These are phyloP conservation scores for Pyracantha coccinea DNA, from an alignment of 331 rosid species.

Conservation along the genomic window DNA sequence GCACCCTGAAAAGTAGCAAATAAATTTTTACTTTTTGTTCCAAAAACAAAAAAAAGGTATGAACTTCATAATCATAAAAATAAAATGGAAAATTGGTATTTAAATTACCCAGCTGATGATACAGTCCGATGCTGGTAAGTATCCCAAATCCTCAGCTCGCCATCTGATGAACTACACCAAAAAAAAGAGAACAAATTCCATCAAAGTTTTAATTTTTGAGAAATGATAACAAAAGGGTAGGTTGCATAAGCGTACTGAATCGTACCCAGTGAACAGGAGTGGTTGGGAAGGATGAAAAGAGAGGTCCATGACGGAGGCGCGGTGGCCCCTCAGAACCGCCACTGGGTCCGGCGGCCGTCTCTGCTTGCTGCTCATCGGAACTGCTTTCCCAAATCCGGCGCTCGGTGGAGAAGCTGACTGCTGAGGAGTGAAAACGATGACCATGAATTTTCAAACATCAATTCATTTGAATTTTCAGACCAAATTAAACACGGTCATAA, in stretches of 20 bases:
- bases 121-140: conserved; percentile 63
- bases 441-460: no score
- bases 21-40: not conserved
- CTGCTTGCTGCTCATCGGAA: conserved; percentile 18
- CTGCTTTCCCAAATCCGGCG: not conserved
- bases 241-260: not conserved
- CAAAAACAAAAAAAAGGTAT: not conserved
- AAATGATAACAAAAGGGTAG: not conserved
- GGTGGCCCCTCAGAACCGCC: conserved; percentile 89
- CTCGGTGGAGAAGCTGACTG: no score
- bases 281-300: conserved; percentile 59
- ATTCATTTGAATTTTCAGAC: no score
- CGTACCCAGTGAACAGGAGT: conserved; percentile 62
- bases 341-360: conserved; percentile 75
- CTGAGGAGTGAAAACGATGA: no score
- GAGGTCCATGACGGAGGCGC: conserved; percentile 69
- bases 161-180: conserved; percentile 62
- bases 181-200: not conserved
- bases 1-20: conserved; percentile 39
- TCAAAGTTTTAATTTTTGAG: not conserved
- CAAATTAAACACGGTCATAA: no score
- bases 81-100: not conserved
- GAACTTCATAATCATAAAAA: not conserved
- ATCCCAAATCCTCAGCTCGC: conserved; percentile 88
- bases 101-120: conserved; percentile 63